Conservation (phyloP, 1,139 yeast species). For the Pichia cactophila region DNA sequence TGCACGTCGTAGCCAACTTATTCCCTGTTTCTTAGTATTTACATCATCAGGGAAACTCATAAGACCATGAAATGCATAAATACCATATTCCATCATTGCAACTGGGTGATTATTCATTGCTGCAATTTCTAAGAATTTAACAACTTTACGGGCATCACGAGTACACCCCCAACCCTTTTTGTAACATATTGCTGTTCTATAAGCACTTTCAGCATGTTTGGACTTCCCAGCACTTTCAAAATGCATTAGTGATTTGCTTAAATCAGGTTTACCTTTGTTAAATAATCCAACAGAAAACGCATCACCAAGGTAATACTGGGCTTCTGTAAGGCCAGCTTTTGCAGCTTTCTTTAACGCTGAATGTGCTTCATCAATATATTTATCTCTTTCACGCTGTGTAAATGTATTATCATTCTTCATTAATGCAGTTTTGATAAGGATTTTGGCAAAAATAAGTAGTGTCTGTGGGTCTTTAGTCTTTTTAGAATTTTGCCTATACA, state of each 20-base stretch:
- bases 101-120: slow-evolving; percentile 91
- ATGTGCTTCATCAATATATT: slow-evolving; percentile 70
- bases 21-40: slow-evolving; percentile 74
- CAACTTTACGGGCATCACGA: slow-evolving; percentile 78
- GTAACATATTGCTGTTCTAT: slow-evolving; percentile 82
- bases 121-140: slow-evolving; percentile 78
- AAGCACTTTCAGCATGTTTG: slow-evolving; percentile 86
- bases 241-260: slow-evolving; percentile 64
- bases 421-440: slow-evolving; percentile 21
- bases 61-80: slow-evolving; percentile 73
- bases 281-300: slow-evolving; percentile 81
- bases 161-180: slow-evolving; percentile 93
- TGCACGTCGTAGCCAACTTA: slow-evolving; percentile 89
- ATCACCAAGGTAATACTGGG: slow-evolving; percentile 86
- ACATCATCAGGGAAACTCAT: slow-evolving; percentile 72
- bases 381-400: slow-evolving; percentile 30
- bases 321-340: slow-evolving; percentile 79
- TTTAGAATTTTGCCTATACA: slow-evolving; percentile 80
- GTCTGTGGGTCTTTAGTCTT: slow-evolving; percentile 80
- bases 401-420: slow-evolving; percentile 15
- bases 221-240: slow-evolving; percentile 91
- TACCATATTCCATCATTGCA: slow-evolving; percentile 88
- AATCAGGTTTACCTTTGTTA: slow-evolving; percentile 59
- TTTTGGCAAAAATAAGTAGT: slow-evolving; percentile 81
- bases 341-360: slow-evolving; percentile 63